Percentiles rank a stretch among this genome's conserved stretches.
phyloP scores from a whole-genome alignment of 768 basidiomycete genomes.

The Mycena metata region DNA sequence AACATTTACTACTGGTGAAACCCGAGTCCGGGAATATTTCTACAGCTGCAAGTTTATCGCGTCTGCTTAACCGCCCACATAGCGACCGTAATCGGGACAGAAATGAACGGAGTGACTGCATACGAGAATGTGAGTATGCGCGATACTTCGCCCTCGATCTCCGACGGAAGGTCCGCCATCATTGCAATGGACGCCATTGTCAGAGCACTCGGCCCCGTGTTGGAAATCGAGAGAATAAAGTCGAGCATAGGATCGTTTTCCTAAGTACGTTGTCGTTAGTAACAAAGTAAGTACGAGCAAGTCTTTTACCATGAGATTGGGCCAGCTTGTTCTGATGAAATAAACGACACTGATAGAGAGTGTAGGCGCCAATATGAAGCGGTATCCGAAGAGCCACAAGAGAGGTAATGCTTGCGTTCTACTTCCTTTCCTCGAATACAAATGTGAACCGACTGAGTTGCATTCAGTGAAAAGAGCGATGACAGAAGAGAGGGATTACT shows the following conservation, averaged over 20 bases:
- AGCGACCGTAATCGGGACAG: slow-evolving; percentile 22
- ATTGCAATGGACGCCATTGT: slow-evolving; percentile 32
- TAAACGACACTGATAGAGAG: slow-evolving; percentile 36
- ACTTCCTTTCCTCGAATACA: slow-evolving; percentile 36
- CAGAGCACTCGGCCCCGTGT: slow-evolving; percentile 35
- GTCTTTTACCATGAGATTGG: slow-evolving; percentile 27
- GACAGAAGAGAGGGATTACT: neutral
- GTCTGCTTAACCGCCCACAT: slow-evolving; percentile 29
- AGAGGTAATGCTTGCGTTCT: slow-evolving; percentile 18
- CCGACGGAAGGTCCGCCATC: slow-evolving; percentile 31
- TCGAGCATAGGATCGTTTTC: slow-evolving; percentile 35
- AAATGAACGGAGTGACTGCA: slow-evolving; percentile 30
- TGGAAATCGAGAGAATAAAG: slow-evolving; percentile 32
- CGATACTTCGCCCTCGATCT: slow-evolving; percentile 35
- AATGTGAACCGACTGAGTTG: slow-evolving; percentile 32
- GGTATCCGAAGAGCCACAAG: slow-evolving; percentile 37
- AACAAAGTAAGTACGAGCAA: neutral
- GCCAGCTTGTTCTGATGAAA: slow-evolving; percentile 30
- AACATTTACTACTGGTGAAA: too few species aligned
- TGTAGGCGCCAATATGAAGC: slow-evolving; percentile 35
- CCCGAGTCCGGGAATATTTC: too few species aligned
- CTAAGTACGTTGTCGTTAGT: slow-evolving; percentile 4
- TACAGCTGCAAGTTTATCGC: too few species aligned
- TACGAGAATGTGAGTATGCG: slow-evolving; percentile 36
- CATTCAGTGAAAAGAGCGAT: neutral